These are phyloP conservation scores for Backusella australiensis DNA, from an alignment of 192 early-diverging fungal species.

Conservation along the genomic window DNA sequence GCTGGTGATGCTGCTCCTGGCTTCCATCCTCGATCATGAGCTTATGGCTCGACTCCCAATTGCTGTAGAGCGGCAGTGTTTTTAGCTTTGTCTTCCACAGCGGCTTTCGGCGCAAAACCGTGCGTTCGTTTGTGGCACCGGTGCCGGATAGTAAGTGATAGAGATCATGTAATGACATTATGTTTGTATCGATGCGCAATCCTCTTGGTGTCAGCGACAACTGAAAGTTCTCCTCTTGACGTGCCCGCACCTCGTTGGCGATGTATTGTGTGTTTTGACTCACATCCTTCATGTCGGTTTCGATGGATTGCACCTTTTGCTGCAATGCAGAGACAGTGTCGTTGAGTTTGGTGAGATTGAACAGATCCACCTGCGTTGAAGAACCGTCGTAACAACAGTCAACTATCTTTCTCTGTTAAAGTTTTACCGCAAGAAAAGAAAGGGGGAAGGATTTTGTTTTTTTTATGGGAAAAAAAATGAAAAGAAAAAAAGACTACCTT, in stretches of 20 bases:
- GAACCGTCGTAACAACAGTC: constrained; percentile 33
- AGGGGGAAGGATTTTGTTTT: not conserved
- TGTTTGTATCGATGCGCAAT: constrained; percentile 29
- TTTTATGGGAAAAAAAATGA: not conserved
- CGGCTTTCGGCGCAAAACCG: not conserved
- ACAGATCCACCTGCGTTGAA: constrained; percentile 35
- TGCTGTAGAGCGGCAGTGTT: constrained; percentile 32
- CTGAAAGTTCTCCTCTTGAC: not conserved
- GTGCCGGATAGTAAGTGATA: constrained; percentile 24
- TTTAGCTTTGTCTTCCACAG: not conserved
- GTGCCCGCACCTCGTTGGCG: constrained; percentile 9
- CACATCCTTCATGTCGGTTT: constrained; percentile 15
- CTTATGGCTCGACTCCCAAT: constrained; percentile 21
- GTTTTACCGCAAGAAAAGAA: not conserved
- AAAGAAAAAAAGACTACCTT: constrained; percentile 11
- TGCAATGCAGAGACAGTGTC: constrained; percentile 17
- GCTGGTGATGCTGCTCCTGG: not conserved
- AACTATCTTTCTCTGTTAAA: constrained; percentile 12
- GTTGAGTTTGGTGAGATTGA: constrained; percentile 26
- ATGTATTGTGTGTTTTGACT: constrained; percentile 16
- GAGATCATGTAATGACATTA: constrained; percentile 27
- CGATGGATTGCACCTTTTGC: constrained; percentile 18
- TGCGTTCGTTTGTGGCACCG: not conserved
- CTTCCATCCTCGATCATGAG: not conserved
- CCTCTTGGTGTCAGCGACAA: constrained; percentile 27